Evolutionary conservation across 2,329 filamentous ascomycete genomes (phyloP).

Genomic region (Stemphylium lycopersici): DNA sequence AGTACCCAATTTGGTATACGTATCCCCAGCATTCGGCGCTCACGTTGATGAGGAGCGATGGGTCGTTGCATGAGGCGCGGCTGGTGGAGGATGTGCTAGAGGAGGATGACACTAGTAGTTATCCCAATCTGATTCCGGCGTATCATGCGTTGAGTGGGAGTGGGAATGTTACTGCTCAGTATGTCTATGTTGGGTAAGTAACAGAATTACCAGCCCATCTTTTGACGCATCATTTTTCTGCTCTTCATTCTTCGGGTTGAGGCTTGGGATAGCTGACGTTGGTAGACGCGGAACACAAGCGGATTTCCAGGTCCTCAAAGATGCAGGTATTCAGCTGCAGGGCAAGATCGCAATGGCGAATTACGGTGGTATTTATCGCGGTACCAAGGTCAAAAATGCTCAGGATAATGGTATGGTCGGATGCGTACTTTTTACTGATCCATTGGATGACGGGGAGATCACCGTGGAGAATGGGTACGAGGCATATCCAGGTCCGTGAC

Average conservation of each 20-base stretch:
- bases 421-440: constrained; percentile 53
- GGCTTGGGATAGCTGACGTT: no score
- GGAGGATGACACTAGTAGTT: constrained; percentile 44
- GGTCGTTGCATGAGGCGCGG: constrained; percentile 28
- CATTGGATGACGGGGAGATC: constrained; percentile 54
- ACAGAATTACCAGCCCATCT: no score
- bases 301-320: constrained; percentile 52
- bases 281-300: constrained; percentile 48
- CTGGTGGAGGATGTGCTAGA: constrained; percentile 42
- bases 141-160: constrained; percentile 57
- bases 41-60: constrained; percentile 40
- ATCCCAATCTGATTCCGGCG: constrained; percentile 46
- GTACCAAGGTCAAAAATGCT: constrained; percentile 57
- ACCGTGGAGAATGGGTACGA: constrained; percentile 48
- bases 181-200: constrained; percentile 52
- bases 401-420: constrained; percentile 54
- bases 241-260: no score
- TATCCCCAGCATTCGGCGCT: constrained; percentile 42
- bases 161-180: constrained; percentile 55
- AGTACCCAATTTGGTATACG: constrained; percentile 48
- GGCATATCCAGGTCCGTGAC: constrained; percentile 44
- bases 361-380: constrained; percentile 54
- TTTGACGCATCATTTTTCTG: no score
- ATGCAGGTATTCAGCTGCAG: constrained; percentile 51
- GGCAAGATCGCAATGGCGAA: constrained; percentile 56